These are phyloP conservation scores for Powellomyces hirtus DNA, from an alignment of 192 early-diverging fungal species.

Conservation along the genomic window DNA sequence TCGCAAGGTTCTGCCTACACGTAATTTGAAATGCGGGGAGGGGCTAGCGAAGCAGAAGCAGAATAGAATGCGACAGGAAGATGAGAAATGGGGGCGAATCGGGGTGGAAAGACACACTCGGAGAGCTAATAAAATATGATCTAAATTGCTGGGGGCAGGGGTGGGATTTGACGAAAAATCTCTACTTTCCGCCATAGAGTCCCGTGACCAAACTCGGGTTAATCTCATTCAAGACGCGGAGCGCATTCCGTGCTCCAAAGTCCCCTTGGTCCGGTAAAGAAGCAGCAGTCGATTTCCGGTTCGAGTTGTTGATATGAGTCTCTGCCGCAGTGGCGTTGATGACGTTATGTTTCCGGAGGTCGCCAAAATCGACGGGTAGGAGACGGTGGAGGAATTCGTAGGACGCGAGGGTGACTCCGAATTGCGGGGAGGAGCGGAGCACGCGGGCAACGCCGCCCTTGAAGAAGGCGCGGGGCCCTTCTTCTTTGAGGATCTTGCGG, in stretches of 20 bases:
- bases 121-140: too few species aligned
- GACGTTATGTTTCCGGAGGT: background rate
- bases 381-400: constrained; percentile 80
- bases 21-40: too few species aligned
- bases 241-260: constrained; percentile 13
- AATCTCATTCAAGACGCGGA: constrained; percentile 26
- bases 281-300: background rate
- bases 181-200: background rate
- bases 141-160: too few species aligned
- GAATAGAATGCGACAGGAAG: too few species aligned
- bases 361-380: constrained; percentile 37
- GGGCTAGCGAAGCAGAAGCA: too few species aligned
- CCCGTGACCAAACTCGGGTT: constrained; percentile 11
- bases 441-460: constrained; percentile 94
- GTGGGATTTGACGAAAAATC: too few species aligned
- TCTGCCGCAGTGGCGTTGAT: background rate
- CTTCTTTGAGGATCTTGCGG: constrained; percentile 82
- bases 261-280: background rate
- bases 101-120: too few species aligned
- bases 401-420: constrained; percentile 91
- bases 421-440: constrained; percentile 93
- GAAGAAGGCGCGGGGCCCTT: constrained; percentile 94
- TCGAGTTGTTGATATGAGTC: background rate
- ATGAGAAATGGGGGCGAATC: too few species aligned
- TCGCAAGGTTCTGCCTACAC: too few species aligned